Conservation (phyloP, 2,329 filamentous ascomycete species). For the Fusarium euwallaceae region DNA sequence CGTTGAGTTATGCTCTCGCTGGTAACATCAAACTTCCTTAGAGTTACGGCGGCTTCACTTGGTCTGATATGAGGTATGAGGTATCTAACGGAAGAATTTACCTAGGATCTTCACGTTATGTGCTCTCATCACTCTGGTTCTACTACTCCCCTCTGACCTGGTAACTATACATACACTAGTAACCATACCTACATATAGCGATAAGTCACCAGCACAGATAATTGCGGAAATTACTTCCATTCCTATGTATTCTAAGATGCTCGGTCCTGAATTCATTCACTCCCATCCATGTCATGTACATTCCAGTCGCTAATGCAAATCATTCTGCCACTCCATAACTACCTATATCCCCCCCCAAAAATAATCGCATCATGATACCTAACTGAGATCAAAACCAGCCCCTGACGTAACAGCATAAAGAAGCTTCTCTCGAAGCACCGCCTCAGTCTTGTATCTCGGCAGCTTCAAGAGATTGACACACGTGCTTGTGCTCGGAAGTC, state of each 20-base stretch:
- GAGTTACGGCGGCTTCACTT: background rate
- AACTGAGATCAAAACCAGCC: conserved; percentile 90
- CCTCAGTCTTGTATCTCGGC: conserved; percentile 79
- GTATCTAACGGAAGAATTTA: background rate
- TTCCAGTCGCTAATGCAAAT: conserved; percentile 37
- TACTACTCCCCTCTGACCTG: background rate
- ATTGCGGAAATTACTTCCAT: background rate
- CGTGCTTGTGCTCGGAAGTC: conserved; percentile 93
- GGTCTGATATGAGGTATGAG: background rate
- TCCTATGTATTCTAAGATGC: background rate
- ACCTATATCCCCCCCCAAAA: background rate
- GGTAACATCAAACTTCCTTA: background rate
- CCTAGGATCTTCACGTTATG: background rate
- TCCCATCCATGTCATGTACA: conserved; percentile 6
- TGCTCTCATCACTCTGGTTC: background rate
- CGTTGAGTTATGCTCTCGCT: background rate
- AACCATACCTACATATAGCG: too few species aligned
- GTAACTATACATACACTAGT: background rate
- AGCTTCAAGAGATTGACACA: conserved; percentile 96
- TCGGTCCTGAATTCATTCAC: background rate
- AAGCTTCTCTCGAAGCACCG: conserved; percentile 80
- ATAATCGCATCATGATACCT: conserved; percentile 11
- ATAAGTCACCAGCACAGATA: background rate
- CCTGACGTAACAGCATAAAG: conserved; percentile 91
- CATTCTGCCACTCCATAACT: background rate